Evolutionary conservation across 352 stramenopile species (phyloP).

Genomic region (Phytophthora ohioensis): DNA sequence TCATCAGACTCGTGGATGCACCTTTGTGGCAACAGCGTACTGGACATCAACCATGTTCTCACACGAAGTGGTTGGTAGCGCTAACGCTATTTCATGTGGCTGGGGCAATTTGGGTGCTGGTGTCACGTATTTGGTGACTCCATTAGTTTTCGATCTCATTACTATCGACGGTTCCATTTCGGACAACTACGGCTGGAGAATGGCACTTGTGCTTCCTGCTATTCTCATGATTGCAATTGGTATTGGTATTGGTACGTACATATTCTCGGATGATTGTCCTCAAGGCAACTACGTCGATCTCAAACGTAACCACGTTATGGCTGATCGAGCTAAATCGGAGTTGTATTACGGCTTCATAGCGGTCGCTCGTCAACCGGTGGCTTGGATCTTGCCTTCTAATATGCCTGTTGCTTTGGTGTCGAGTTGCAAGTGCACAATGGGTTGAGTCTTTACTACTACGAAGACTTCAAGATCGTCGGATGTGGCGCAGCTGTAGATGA

Average conservation of each 20-base stretch:
- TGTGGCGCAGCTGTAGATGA: slow-evolving; percentile 37
- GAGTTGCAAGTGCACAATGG: slow-evolving; percentile 96
- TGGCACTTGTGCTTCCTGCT: slow-evolving; percentile 88
- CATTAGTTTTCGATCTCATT: slow-evolving; percentile 87
- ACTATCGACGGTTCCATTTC: slow-evolving; percentile 52
- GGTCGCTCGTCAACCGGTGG: slow-evolving; percentile 58
- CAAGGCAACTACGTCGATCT: slow-evolving; percentile 55
- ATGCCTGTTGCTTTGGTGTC: slow-evolving; percentile 93
- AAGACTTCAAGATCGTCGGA: slow-evolving; percentile 74
- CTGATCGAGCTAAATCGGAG: slow-evolving; percentile 28
- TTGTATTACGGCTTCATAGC: slow-evolving; percentile 44
- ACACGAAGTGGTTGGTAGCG: slow-evolving; percentile 29
- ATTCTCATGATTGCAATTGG: slow-evolving; percentile 75
- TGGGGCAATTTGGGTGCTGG: slow-evolving; percentile 95
- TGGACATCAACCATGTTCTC: slow-evolving; percentile 40
- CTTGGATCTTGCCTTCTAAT: slow-evolving; percentile 94
- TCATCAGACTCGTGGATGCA: slow-evolving; percentile 92
- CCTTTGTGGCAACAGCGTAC: slow-evolving; percentile 60
- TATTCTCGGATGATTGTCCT: slow-evolving; percentile 35
- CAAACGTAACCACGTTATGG: slow-evolving; percentile 65
- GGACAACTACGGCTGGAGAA: slow-evolving; percentile 38
- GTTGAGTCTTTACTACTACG: slow-evolving; percentile 89
- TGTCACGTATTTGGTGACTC: slow-evolving; percentile 86
- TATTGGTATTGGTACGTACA: slow-evolving; percentile 53
- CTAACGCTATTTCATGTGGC: slow-evolving; percentile 71